Evolutionary conservation across 805 yeast genomes (phyloP), one percentile per base, ranked within the genome.

Genomic region (Jamesozyma jinghongensis): DNA sequence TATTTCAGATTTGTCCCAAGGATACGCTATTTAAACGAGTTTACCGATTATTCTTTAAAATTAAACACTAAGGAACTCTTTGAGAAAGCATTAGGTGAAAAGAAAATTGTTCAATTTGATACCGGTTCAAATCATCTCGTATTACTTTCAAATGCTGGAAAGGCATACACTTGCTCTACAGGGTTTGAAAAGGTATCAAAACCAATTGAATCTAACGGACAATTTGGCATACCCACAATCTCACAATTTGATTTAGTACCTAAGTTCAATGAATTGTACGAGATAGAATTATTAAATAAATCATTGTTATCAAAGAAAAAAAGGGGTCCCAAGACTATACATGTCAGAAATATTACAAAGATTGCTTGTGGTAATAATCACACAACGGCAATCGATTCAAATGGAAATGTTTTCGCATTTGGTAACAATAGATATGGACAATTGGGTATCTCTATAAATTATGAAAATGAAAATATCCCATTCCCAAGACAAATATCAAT

Each of bases 351-450:
- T 2, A 76, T 85, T 39, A 61, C 53, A 3, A 66, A 75, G 49
- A 71, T 90, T 32, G 85, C 92, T 1, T 67, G 84, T 43, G 97
- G 97, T 8, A 68, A 70, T 37, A 69, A 68, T 57, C 94, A 86
- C 61, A 75, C 87, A 3, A 57, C 87, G 27, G 90, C 79, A 5
- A 57, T 74, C n/a, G 90, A 85, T 50, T 51, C 66, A 1, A 53
- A 66, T n/a, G 92, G 90, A 7, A 68, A 69, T 39, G 65, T 86
- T n/a, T 83, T 81, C 75, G 73, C 86, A 1, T 88, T 92, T 75
- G 98, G 98, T 19, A 74, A 75, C 43, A 90, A 90, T 58, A 68
- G 75, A 3, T 76, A 65, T 58, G 97, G 97, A n/a, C 90, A 92
- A 54, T 68, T 90, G 41, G 95, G 90, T 10, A 68, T 75, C 36